Base-by-base conservation (phyloP, 78 protist species). In the Dictyostelium intermedium region DNA sequence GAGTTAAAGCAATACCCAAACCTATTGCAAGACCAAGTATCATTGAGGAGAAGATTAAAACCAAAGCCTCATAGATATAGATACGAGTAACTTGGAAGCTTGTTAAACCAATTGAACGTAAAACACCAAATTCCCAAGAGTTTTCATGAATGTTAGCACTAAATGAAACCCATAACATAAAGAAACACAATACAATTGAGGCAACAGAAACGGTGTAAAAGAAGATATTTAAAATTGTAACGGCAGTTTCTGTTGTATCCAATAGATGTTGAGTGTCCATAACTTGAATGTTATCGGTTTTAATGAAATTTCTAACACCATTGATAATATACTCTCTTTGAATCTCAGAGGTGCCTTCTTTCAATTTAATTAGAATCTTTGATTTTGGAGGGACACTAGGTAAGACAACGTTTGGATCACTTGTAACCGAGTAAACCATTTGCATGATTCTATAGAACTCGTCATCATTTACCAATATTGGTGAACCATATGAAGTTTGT, bases 41-140 rank as follows among this genome's bases (percentile, higher is more conserved):
- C 34, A 96, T 86, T 11, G 91, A 97, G 1, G 91, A 63, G 23
- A 96, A 60, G 27, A 95, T 95, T 5, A 95, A 25, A 2, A 82
- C 82, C 43, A 92, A 41, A 34, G 92, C 85, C 69, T 98, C 99
- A 78, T 96, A 98, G 91, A 97, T 80, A 63, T 97, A 97, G 47
- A 98, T 73, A 35, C 98, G 79, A 41, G 77, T 66, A 34, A 97
- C 87, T 72, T 82, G 82, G 50, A 43, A 35, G n/a, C 89, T 83
- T 5, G 91, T 79, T 25, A 98, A 93, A 32, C 99, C 99, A 45
- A 98, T 37, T 5, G 98, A 77, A 56, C 99, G 91, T 23, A 98
- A 83, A 4, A 98, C 98, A 61, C 98, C 99, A 91, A 98, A 97
- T 60, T 98, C 98, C 99, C 99, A 98, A 13, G 95, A 47, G 87